Conservation (phyloP, 2,329 filamentous ascomycete species). For the Cladobotryum mycophilum region DNA sequence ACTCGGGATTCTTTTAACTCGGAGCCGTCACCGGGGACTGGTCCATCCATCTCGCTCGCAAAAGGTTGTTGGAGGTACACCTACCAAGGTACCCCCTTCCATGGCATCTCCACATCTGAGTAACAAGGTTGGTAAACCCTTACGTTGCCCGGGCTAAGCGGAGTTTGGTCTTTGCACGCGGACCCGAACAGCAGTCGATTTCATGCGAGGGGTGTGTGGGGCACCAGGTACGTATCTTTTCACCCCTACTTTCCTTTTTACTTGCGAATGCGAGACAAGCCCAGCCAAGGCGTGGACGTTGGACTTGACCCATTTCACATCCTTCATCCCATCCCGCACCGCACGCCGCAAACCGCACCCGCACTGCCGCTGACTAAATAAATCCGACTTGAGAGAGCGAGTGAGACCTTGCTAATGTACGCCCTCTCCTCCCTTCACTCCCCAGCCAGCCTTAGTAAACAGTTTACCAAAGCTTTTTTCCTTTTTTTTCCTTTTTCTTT, state of each 20-base stretch:
- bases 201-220: conserved; percentile 8
- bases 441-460: too few relatives aligned
- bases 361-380: conserved; percentile 11
- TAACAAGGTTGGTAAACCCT: neutral
- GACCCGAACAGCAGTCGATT: conserved; percentile 8
- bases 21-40: conserved; percentile 7
- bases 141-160: conserved; percentile 10
- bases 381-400: neutral
- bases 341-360: too few relatives aligned
- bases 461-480: too few relatives aligned
- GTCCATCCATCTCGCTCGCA: conserved; percentile 6
- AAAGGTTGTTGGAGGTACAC: conserved; percentile 2
- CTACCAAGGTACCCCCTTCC: neutral
- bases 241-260: too few relatives aligned
- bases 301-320: too few relatives aligned
- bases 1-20: conserved; percentile 20
- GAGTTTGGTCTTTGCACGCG: conserved; percentile 10
- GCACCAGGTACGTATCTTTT: neutral
- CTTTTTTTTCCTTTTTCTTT: too few relatives aligned
- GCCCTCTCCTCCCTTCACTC: too few relatives aligned
- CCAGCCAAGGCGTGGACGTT: too few relatives aligned
- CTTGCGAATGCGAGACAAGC: too few relatives aligned
- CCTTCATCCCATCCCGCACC: too few relatives aligned
- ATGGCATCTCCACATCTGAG: neutral
- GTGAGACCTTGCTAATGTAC: neutral